A percentile compares a stretch with the other conserved stretches of the same genome.
phyloP scores from a whole-genome alignment of 176 grass and related monocot species.

The Carex scoparia region DNA sequence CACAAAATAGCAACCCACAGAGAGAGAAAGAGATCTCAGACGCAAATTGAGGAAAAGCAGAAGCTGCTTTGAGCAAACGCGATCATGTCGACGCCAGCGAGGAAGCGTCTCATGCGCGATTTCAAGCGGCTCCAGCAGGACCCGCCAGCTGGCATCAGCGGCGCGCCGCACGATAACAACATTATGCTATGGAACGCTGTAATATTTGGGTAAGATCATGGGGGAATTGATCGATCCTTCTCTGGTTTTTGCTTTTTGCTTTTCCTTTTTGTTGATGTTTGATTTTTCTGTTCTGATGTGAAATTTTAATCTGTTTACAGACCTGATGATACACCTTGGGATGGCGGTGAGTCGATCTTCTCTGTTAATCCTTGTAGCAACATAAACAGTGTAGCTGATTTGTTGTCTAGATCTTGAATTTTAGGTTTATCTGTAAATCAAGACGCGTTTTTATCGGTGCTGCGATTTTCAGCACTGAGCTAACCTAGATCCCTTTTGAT shows the following conservation, averaged over 20 bases:
- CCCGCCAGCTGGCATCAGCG: conserved; percentile 90
- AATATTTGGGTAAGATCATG: conserved; percentile 64
- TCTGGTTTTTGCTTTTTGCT: background rate
- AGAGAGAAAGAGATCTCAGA: background rate
- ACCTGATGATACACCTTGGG: conserved; percentile 96
- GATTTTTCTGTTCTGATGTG: background rate
- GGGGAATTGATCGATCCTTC: background rate
- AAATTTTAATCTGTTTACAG: conserved; percentile 38
- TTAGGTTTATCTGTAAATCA: background rate
- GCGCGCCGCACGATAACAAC: conserved; percentile 91
- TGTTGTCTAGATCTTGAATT: background rate
- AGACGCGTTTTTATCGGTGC: background rate
- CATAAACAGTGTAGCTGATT: background rate
- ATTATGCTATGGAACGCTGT: conserved; percentile 99
- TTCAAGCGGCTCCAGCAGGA: conserved; percentile 98
- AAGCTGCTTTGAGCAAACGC: background rate
- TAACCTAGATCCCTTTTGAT: background rate
- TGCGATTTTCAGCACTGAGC: background rate
- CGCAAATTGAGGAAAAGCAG: background rate
- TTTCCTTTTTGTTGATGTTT: background rate
- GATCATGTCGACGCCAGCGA: conserved; percentile 92
- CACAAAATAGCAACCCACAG: background rate
- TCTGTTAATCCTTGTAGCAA: conserved; percentile 23
- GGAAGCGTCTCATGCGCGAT: conserved; percentile 98
- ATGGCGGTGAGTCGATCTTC: conserved; percentile 60